Evolutionary conservation across 1,139 yeast species (phyloP).

Genomic region (Kodamaea suecica): DNA sequence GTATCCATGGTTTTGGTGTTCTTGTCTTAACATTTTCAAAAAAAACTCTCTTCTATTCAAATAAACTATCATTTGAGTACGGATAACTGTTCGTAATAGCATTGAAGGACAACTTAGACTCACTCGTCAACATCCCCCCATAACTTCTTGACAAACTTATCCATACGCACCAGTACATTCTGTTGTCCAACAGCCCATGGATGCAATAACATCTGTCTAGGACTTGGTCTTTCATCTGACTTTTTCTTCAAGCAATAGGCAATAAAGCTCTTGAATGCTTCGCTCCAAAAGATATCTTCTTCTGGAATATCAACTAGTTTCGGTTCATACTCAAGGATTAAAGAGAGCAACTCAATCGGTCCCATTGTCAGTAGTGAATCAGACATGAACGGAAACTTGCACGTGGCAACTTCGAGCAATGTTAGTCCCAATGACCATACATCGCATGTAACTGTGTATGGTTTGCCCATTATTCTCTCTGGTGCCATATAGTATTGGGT

Average conservation of each 20-base stretch:
- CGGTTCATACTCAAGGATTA: slow-evolving; percentile 82
- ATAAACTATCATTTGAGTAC: too few species aligned
- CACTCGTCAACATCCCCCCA: slow-evolving; percentile 48
- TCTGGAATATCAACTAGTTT: slow-evolving; percentile 72
- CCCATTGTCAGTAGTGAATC: slow-evolving; percentile 47
- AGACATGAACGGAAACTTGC: slow-evolving; percentile 65
- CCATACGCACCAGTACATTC: slow-evolving; percentile 76
- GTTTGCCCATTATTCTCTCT: slow-evolving; percentile 91
- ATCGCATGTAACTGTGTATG: slow-evolving; percentile 91
- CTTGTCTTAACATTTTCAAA: too few species aligned
- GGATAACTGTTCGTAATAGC: too few species aligned
- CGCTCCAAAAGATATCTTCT: slow-evolving; percentile 77
- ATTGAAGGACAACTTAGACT: too few species aligned
- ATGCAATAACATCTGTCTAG: slow-evolving; percentile 86
- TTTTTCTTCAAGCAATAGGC: slow-evolving; percentile 80
- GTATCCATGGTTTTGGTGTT: too few species aligned
- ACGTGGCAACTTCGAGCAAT: slow-evolving; percentile 85
- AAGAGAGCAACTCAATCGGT: slow-evolving; percentile 82
- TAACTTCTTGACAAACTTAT: slow-evolving; percentile 72
- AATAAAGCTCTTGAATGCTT: slow-evolving; percentile 77
- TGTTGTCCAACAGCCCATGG: slow-evolving; percentile 87
- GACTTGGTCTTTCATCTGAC: slow-evolving; percentile 78
- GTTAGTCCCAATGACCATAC: slow-evolving; percentile 96
- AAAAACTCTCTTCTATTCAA: too few species aligned
- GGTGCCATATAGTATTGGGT: slow-evolving; percentile 99